Evolutionary conservation across 2,329 filamentous ascomycete species (phyloP), one percentile per base, ranked within the genome.

Genomic region (Pochonia chlamydosporia): DNA sequence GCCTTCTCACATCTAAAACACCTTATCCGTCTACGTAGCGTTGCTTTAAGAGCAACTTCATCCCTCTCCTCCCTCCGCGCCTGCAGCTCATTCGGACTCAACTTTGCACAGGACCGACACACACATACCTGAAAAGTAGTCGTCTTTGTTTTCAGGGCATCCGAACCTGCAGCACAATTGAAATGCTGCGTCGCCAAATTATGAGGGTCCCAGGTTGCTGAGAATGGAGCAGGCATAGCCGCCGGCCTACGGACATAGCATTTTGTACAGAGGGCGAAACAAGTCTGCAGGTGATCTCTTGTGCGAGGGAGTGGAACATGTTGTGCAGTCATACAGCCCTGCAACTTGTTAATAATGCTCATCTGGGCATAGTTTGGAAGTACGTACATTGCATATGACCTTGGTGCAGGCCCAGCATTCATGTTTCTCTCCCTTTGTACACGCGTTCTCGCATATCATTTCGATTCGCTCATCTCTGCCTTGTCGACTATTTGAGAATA

Each of bases 331-430:
- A 16, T n/a, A n/a, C n/a, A n/a, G n/a, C n/a, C n/a, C n/a, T n/a
- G n/a, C n/a, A n/a, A n/a, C n/a, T n/a, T n/a, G n/a, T n/a, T n/a
- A n/a, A n/a, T n/a, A n/a, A n/a, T n/a, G n/a, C n/a, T n/a, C n/a
- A n/a, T n/a, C n/a, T n/a, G n/a, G n/a, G n/a, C n/a, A n/a, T n/a
- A n/a, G n/a, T n/a, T n/a, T n/a, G n/a, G 3, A 2, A 26, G n/a
- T 21, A 28, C 50, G 37, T 43, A 53, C 52, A 5, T 44, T 20
- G 49, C 52, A 54, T 3, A 50, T 47, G 35, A 53, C 18, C 30
- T 43, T 44, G 14, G 46, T 35, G 23, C 52, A 54, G n/a, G 47
- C 50, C 52, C 52, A 54, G 43, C 52, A 54, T 26, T 53, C 50
- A 10, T n/a, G 36, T 36, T 50, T 50, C 23, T 46, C 44, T 7